Conservation (phyloP, 2,329 filamentous ascomycete species). For the Penicillium italicum region DNA sequence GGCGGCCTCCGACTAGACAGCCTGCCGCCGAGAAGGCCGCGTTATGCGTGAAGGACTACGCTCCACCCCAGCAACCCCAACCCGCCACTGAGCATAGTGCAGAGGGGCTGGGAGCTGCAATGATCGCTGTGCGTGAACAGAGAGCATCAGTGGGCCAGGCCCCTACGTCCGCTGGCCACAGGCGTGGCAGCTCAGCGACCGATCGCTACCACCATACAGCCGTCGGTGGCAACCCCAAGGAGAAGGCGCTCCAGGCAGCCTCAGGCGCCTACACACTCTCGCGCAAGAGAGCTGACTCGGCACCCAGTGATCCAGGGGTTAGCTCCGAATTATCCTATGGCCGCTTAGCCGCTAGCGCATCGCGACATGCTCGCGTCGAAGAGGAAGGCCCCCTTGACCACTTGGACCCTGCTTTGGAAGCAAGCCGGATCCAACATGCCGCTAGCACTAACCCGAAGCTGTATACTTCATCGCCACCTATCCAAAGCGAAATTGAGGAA, state of each 20-base stretch:
- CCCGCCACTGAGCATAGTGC: conserved; percentile 54
- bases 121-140: conserved; percentile 53
- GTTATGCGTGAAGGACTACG: conserved; percentile 57
- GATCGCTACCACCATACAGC: conserved; percentile 36
- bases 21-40: conserved; percentile 60
- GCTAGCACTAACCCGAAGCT: conserved; percentile 70
- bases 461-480: conserved; percentile 72
- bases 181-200: conserved; percentile 45
- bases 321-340: conserved; percentile 55
- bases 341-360: conserved; percentile 67
- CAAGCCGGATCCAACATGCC: conserved; percentile 61
- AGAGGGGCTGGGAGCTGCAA: conserved; percentile 70
- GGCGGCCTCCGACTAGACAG: conserved; percentile 60
- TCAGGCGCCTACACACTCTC: conserved; percentile 67
- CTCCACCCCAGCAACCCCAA: conserved; percentile 30
- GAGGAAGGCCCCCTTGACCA: conserved; percentile 49
- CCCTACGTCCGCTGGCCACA: conserved; percentile 8
- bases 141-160: conserved; percentile 13
- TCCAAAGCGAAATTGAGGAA: conserved; percentile 70
- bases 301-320: conserved; percentile 46
- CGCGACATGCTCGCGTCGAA: conserved; percentile 49
- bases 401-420: conserved; percentile 45
- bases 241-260: conserved; percentile 69
- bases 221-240: conserved; percentile 49
- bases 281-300: conserved; percentile 63